These are phyloP conservation scores for Cercospora berteroae DNA, from an alignment of 2,329 filamentous ascomycete genomes.

Conservation along the genomic window DNA sequence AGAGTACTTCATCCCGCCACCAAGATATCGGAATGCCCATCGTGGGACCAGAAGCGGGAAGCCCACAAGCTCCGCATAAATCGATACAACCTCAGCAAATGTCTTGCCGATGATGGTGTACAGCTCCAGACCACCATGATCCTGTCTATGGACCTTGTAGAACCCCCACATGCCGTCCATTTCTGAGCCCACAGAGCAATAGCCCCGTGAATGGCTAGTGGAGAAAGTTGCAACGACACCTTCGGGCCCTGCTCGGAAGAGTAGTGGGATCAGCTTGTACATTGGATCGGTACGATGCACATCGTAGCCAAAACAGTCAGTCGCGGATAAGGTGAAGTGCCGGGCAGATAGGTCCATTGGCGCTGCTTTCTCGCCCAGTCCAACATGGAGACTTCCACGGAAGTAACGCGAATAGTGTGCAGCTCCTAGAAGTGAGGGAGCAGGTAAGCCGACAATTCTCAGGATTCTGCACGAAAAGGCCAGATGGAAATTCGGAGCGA, in stretches of 20 bases:
- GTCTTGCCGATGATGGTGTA: constrained; percentile 67
- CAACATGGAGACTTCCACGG: constrained; percentile 63
- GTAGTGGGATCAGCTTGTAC: constrained; percentile 72
- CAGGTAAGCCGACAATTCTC: neutral
- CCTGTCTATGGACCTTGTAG: constrained; percentile 72
- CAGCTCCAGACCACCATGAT: constrained; percentile 69
- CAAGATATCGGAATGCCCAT: constrained; percentile 72
- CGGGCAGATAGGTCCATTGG: constrained; percentile 70
- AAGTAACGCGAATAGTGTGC: constrained; percentile 66
- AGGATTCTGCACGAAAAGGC: no score
- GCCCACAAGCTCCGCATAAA: constrained; percentile 66
- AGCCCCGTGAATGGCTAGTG: constrained; percentile 62
- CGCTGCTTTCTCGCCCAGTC: constrained; percentile 69
- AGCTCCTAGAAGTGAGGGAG: neutral
- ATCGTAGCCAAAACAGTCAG: constrained; percentile 72
- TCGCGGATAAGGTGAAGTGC: constrained; percentile 65
- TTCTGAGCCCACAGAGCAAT: constrained; percentile 66
- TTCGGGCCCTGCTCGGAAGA: constrained; percentile 64
- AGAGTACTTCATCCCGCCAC: constrained; percentile 64
- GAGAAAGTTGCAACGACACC: constrained; percentile 69
- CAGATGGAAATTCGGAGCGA: neutral
- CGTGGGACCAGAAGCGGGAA: constrained; percentile 66
- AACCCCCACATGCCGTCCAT: constrained; percentile 74
- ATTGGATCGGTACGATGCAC: constrained; percentile 68
- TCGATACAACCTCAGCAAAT: constrained; percentile 62